Conservation (phyloP, 164 flowering plant genomes). For the Vitis vinifera region DNA sequence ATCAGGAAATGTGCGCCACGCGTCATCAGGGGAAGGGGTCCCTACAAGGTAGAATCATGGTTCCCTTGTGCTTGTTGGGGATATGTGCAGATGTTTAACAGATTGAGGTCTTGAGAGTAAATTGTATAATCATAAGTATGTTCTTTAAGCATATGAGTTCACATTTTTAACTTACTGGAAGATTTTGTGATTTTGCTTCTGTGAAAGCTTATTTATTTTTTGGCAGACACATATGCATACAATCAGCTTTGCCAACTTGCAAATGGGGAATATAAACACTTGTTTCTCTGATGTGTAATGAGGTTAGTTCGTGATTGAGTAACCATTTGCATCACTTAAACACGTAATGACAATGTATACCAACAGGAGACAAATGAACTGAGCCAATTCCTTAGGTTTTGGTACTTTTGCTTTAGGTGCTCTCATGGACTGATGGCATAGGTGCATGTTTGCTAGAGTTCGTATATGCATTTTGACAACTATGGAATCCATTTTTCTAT, state of each 20-base stretch:
- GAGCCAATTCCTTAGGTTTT: background rate
- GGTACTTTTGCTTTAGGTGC: no score
- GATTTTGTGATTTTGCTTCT: background rate
- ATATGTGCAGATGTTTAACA: no score
- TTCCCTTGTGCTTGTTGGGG: no score
- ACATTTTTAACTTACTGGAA: background rate
- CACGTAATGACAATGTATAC: background rate
- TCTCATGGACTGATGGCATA: background rate
- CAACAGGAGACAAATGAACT: background rate
- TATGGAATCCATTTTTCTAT: no score
- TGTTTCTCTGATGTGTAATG: constrained; percentile 57
- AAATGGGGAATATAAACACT: constrained; percentile 66
- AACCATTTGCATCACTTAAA: background rate
- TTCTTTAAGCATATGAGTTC: background rate
- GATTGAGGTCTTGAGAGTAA: no score
- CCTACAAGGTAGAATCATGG: no score
- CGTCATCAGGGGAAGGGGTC: no score
- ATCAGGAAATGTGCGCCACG: no score
- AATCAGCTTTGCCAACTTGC: constrained; percentile 15
- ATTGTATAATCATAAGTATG: no score
- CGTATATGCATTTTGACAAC: background rate
- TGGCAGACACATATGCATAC: constrained; percentile 54
- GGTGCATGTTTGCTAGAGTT: background rate
- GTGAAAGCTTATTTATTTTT: background rate
- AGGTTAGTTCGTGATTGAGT: background rate